Conservation (phyloP, 1,284 basidiomycete genomes). For the Polyporus tsugae region DNA sequence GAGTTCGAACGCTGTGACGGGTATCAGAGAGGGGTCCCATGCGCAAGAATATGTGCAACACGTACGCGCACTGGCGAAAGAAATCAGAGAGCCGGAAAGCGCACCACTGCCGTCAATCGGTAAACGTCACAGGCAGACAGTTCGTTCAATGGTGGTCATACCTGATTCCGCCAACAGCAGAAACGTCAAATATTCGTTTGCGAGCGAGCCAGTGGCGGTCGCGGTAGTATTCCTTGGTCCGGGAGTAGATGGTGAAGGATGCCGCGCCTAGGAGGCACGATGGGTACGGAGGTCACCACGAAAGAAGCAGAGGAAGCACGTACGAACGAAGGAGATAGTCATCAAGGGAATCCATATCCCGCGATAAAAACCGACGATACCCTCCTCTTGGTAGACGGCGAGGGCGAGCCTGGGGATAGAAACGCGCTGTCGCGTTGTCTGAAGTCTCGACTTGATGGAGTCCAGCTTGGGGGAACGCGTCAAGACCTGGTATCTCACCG, state of each 20-base stretch:
- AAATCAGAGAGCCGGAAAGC: constrained; percentile 85
- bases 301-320: constrained; percentile 46
- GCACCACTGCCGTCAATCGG: constrained; percentile 60
- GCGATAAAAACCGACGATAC: constrained; percentile 90
- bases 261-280: constrained; percentile 67
- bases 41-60: constrained; percentile 34
- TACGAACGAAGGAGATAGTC: constrained; percentile 96
- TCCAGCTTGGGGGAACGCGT: constrained; percentile 63
- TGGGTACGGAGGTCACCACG: background rate
- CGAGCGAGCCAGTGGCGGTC: constrained; percentile 65
- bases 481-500: background rate
- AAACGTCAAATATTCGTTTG: constrained; percentile 71
- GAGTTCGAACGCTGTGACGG: constrained; percentile 83
- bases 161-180: constrained; percentile 76
- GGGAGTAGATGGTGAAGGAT: constrained; percentile 94
- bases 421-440: constrained; percentile 83
- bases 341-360: constrained; percentile 93
- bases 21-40: constrained; percentile 13
- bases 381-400: constrained; percentile 89
- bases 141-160: constrained; percentile 23
- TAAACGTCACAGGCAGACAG: constrained; percentile 8
- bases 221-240: constrained; percentile 85
- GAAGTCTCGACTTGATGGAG: constrained; percentile 90
- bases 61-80: constrained; percentile 85
- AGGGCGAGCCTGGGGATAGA: constrained; percentile 78